These are phyloP conservation scores for Irpex lacteus DNA, from an alignment of 1,284 basidiomycete genomes.

Conservation along the genomic window DNA sequence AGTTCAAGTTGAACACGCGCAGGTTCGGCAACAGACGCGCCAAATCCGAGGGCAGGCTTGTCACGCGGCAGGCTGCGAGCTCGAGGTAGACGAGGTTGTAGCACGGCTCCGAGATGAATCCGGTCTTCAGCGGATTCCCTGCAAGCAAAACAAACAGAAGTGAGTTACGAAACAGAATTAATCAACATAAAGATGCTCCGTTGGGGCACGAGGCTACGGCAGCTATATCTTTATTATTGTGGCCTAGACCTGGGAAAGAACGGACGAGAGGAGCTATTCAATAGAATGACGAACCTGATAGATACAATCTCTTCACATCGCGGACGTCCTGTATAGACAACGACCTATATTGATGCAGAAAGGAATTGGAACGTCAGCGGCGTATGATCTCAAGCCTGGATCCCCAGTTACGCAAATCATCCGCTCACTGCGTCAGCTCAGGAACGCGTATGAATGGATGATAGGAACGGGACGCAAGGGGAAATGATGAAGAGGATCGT, in stretches of 20 bases:
- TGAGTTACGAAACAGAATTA: conserved; percentile 1
- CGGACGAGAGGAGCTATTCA: background rate
- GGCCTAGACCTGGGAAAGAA: background rate
- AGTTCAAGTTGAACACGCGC: conserved; percentile 91
- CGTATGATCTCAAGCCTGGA: background rate
- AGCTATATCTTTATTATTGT: background rate
- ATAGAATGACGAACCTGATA: conserved; percentile 68
- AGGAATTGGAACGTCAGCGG: background rate
- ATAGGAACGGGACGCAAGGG: conserved; percentile 2
- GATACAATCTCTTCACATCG: conserved; percentile 90
- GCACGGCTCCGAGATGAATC: conserved; percentile 61
- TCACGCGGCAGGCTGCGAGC: conserved; percentile 86
- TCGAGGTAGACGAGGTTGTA: conserved; percentile 94
- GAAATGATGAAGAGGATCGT: conserved; percentile 8
- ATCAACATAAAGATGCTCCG: background rate
- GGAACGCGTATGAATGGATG: background rate
- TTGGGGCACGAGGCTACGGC: background rate
- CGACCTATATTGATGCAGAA: conserved; percentile 17
- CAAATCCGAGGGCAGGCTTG: conserved; percentile 68
- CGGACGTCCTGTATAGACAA: conserved; percentile 74
- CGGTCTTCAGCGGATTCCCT: conserved; percentile 45
- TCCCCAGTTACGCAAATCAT: background rate
- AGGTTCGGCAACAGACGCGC: conserved; percentile 78
- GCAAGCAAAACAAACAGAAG: conserved; percentile 9
- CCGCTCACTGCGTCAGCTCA: background rate